Base-by-base conservation (phyloP, 805 yeast species). In the Ogataea salicorniae region DNA sequence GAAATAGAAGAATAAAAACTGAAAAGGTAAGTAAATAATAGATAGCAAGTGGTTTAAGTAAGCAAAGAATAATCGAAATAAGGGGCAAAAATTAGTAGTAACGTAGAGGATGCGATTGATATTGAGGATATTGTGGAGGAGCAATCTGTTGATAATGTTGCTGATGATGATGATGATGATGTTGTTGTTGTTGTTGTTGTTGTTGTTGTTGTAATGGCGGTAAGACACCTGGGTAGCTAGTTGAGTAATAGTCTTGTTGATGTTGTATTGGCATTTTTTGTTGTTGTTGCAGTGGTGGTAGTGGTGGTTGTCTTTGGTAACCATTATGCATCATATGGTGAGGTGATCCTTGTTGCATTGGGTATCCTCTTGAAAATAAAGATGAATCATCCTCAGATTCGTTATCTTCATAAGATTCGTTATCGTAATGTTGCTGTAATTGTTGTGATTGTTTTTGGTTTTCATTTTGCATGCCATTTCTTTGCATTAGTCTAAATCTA, bases 401-500 rank as follows among this genome's bases (percentile, higher is more conserved):
- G 3, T 11, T 22, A 4, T 33, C 35, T 16, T 29, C 23, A 16
- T 16, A 40, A 14, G 36, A 40, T 16, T 36, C 31, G 1, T 36
- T 23, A 17, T 41, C 37, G 6, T 15, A 33, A 2, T 34, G 18
- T 14, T 41, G 7, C 4, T 20, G 35, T 20, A 29, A 45, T 18
- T 40, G 39, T n/a, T 38, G 16, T 13, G 47, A 3, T 6, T 16
- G 17, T 31, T 17, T 46, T 16, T 47, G 46, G n/a, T 41, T 9
- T 26, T 26, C 13, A 26, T 26, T 9, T 26, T 9, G 9, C 13
- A 6, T 26, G 11, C 13, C 47, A 37, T 46, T 53, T 45, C 51
- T 48, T 39, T 53, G 50, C 42, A 45, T 43, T 44, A 46, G 23
- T 36, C 54, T 53, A 7, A 49, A 39, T 36, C 50, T 49, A 36